A percentile compares a stretch with the other conserved stretches of the same genome.
phyloP scores from a whole-genome alignment of 352 stramenopile species.

The Pythium phragmitis region DNA sequence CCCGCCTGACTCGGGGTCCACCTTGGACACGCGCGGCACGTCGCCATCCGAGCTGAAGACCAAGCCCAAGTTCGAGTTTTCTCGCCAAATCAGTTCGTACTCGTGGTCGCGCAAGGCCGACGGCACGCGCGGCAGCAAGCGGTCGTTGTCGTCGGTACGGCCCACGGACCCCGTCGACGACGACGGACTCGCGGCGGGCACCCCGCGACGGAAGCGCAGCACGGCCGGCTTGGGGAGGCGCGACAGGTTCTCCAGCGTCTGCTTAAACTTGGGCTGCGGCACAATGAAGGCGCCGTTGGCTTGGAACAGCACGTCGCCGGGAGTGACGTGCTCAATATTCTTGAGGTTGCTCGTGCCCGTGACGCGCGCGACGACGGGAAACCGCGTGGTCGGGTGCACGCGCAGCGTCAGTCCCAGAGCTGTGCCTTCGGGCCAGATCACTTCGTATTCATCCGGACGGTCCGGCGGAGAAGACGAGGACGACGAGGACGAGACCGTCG shows the following conservation, averaged over 20 bases:
- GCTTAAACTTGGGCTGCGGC: conserved; percentile 48
- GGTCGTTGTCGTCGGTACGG: conserved; percentile 45
- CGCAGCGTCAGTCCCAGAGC: conserved; percentile 41
- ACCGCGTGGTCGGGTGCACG: conserved; percentile 41
- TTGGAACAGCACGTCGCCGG: conserved; percentile 42
- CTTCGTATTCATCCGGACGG: conserved; percentile 39
- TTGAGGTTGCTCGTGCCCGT: conserved; percentile 43
- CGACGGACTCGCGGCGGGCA: conserved; percentile 32
- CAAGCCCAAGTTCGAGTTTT: conserved; percentile 80
- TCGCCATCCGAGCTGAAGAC: conserved; percentile 83
- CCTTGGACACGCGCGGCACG: conserved; percentile 79
- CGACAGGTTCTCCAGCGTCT: conserved; percentile 39
- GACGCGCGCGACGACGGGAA: conserved; percentile 43
- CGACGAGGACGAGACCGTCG: background rate
- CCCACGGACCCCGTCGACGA: background rate
- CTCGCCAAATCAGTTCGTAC: conserved; percentile 84
- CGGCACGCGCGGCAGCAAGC: conserved; percentile 43
- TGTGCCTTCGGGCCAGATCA: conserved; percentile 41
- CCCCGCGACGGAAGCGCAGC: conserved; percentile 38
- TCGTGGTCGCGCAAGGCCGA: conserved; percentile 62
- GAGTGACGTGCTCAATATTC: conserved; percentile 44
- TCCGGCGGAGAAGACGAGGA: conserved; percentile 12
- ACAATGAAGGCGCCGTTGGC: conserved; percentile 38
- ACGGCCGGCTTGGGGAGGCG: conserved; percentile 44
- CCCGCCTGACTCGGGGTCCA: conserved; percentile 74